Evolutionary conservation across 2,329 filamentous ascomycete species (phyloP).

Genomic region (Trichophyton equinum): DNA sequence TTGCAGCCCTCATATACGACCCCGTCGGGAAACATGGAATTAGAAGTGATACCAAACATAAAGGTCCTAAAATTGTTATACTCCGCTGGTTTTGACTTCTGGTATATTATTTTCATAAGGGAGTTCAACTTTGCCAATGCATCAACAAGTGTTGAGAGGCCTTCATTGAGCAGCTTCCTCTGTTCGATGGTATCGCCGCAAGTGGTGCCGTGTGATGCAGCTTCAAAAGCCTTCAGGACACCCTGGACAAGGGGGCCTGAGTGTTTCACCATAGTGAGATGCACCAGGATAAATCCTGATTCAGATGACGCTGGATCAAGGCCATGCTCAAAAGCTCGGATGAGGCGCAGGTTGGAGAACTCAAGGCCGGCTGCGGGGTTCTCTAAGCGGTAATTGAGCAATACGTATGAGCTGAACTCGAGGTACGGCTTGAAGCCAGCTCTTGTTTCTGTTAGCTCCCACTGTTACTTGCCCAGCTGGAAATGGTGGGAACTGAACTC

Average conservation of each 20-base stretch:
- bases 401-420: not conserved
- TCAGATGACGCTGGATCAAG: not conserved
- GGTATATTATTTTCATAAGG: not conserved
- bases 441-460: not conserved
- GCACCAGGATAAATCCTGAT: not conserved
- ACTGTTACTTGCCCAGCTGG: not conserved
- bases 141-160: not conserved
- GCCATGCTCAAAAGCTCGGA: not conserved
- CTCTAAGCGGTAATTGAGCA: not conserved
- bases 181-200: not conserved
- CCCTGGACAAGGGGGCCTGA: not conserved
- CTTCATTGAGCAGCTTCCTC: not conserved
- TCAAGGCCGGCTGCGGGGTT: not conserved
- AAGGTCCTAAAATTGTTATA: constrained; percentile 1
- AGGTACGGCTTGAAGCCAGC: not conserved
- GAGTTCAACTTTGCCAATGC: not conserved
- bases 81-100: not conserved
- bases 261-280: not conserved
- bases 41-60: constrained; percentile 1
- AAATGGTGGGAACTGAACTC: not conserved
- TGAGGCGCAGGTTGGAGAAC: not conserved
- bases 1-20: not conserved
- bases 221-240: not conserved
- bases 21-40: not conserved
- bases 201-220: not conserved